These are phyloP conservation scores for Ceratobasidium sp. DNA, from an alignment of 1,284 basidiomycete species.

Conservation along the genomic window DNA sequence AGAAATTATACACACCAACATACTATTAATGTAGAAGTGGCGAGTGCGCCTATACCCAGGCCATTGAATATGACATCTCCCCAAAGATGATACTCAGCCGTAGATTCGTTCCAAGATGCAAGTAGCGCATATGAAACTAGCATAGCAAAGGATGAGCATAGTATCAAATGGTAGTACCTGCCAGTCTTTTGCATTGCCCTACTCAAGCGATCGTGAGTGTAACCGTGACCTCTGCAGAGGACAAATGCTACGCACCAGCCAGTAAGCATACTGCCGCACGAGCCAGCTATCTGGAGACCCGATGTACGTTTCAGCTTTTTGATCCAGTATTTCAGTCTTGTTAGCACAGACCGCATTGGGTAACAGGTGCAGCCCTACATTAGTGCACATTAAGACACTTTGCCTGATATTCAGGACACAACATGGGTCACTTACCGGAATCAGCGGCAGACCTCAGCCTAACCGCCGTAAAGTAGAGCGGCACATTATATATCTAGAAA, in stretches of 20 bases:
- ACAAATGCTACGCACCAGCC: conserved; percentile 73
- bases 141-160: conserved; percentile 69
- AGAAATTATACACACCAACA: conserved; percentile 53
- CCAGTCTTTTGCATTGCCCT: conserved; percentile 80
- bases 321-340: neutral
- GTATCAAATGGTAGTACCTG: conserved; percentile 80
- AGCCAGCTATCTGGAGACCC: conserved; percentile 72
- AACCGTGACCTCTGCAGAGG: neutral
- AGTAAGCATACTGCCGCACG: conserved; percentile 83
- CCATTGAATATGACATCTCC: conserved; percentile 82
- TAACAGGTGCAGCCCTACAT: conserved; percentile 52
- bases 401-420: too few relatives aligned
- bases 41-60: conserved; percentile 84
- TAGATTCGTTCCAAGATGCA: conserved; percentile 72
- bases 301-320: neutral
- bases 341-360: conserved; percentile 33
- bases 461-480: conserved; percentile 60
- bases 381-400: too few relatives aligned
- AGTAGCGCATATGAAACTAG: conserved; percentile 69
- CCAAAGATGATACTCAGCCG: conserved; percentile 78
- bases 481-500: conserved; percentile 60
- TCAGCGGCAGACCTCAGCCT: conserved; percentile 77
- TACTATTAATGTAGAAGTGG: conserved; percentile 87
- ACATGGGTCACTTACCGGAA: conserved; percentile 65
- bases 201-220: neutral